Percentiles rank a stretch among this genome's conserved stretches.
These are phyloP conservation scores for Epichloe gansuensis DNA, from an alignment of 2,329 filamentous ascomycete genomes.

Conservation along the genomic window DNA sequence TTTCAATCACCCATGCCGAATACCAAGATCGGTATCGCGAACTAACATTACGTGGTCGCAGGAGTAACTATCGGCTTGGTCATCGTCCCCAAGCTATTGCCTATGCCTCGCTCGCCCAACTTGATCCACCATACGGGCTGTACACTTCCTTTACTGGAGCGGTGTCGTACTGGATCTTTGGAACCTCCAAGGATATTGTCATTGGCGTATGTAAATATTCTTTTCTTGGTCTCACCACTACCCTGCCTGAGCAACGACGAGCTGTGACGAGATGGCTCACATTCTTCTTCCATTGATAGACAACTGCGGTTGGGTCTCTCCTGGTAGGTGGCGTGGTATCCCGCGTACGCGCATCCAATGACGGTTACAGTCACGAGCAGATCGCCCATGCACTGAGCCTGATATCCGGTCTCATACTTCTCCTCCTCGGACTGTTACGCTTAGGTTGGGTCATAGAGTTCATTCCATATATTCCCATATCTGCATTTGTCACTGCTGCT, in stretches of 20 bases:
- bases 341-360: slow-evolving; percentile 24
- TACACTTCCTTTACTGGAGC: slow-evolving; percentile 79
- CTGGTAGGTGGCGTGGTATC: slow-evolving; percentile 35
- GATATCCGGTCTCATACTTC: slow-evolving; percentile 30
- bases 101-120: slow-evolving; percentile 59
- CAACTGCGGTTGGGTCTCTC: slow-evolving; percentile 38
- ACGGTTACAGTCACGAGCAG: slow-evolving; percentile 23
- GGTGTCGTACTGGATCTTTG: slow-evolving; percentile 71
- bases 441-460: slow-evolving; percentile 39
- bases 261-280: background rate
- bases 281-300: slow-evolving; percentile 29
- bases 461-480: slow-evolving; percentile 37
- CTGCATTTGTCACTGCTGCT: slow-evolving; percentile 38
- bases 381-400: slow-evolving; percentile 33
- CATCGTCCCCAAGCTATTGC: slow-evolving; percentile 70
- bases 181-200: slow-evolving; percentile 75
- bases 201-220: slow-evolving; percentile 41
- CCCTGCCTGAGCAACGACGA: too few relatives aligned
- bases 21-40: too few relatives aligned
- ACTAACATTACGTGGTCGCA: slow-evolving; percentile 1
- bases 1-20: too few relatives aligned
- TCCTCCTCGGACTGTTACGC: slow-evolving; percentile 33
- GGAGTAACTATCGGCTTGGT: slow-evolving; percentile 47
- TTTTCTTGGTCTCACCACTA: background rate
- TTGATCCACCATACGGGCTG: slow-evolving; percentile 58